Evolutionary conservation across 129 eudicot genomes (phyloP).

Genomic region (Silybum marianum): DNA sequence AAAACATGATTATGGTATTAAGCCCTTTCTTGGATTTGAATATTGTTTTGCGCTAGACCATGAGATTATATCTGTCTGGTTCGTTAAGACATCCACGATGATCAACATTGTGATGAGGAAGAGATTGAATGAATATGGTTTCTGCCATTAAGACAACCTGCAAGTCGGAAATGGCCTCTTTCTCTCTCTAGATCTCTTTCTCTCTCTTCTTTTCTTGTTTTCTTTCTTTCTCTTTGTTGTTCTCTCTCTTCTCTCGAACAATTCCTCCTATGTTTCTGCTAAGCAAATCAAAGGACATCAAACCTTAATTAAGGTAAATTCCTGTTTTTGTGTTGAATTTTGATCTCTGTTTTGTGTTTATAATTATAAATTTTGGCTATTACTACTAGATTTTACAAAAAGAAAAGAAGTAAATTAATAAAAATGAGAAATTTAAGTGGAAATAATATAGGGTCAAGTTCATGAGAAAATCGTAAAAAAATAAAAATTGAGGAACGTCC

Average conservation of each 20-base stretch:
- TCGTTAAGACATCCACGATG: neutral
- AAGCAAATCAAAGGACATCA: slow-evolving; percentile 10
- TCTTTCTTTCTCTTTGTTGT: neutral
- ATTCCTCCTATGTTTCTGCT: slow-evolving; percentile 25
- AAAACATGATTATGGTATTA: neutral
- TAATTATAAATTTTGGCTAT: neutral
- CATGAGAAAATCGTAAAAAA: no score
- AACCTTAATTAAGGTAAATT: neutral
- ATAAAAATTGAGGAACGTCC: no score
- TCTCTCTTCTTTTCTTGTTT: neutral
- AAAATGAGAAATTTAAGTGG: neutral
- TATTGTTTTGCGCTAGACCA: slow-evolving; percentile 2
- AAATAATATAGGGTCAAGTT: neutral
- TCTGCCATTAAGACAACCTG: neutral
- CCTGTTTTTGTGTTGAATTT: slow-evolving; percentile 8
- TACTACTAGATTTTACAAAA: neutral
- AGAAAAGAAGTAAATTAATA: neutral
- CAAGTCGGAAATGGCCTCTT: slow-evolving; percentile 1
- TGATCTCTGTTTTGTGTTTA: neutral
- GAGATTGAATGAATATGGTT: neutral
- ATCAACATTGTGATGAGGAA: neutral
- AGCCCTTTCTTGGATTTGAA: neutral
- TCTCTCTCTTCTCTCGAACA: slow-evolving; percentile 13
- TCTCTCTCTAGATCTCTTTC: neutral
- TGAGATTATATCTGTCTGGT: neutral